Evolutionary conservation across 306 rosid species (phyloP).

Genomic region (Rosa persica): DNA sequence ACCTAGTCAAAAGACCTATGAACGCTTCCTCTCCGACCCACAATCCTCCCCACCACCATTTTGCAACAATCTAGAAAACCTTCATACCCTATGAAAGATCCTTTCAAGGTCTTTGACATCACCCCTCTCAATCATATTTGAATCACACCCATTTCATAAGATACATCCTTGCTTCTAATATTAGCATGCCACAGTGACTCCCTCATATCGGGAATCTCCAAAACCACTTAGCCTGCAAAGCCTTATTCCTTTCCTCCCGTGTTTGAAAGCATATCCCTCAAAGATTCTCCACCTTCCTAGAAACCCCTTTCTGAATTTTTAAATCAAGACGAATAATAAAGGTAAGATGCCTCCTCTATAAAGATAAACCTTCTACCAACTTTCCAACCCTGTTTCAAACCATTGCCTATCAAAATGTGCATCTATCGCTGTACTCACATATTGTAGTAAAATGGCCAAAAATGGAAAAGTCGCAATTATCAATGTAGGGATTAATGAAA

Average conservation of each 20-base stretch:
- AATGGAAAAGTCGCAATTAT: background rate
- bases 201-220: background rate
- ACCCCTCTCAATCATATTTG: background rate
- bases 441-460: background rate
- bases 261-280: background rate
- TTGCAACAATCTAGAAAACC: background rate
- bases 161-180: background rate
- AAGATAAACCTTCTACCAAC: background rate
- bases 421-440: constrained; percentile 37
- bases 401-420: background rate
- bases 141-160: background rate
- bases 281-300: background rate
- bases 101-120: background rate
- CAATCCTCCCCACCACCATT: background rate
- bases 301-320: background rate
- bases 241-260: background rate
- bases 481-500: background rate
- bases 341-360: background rate
- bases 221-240: background rate
- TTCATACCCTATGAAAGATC: background rate
- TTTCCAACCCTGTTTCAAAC: background rate
- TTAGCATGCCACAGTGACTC: background rate
- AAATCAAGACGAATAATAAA: background rate
- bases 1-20: background rate
- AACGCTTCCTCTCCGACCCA: background rate